Evolutionary conservation across 2,329 filamentous ascomycete genomes (phyloP).

Genomic region (Thielaviopsis punctulata): DNA sequence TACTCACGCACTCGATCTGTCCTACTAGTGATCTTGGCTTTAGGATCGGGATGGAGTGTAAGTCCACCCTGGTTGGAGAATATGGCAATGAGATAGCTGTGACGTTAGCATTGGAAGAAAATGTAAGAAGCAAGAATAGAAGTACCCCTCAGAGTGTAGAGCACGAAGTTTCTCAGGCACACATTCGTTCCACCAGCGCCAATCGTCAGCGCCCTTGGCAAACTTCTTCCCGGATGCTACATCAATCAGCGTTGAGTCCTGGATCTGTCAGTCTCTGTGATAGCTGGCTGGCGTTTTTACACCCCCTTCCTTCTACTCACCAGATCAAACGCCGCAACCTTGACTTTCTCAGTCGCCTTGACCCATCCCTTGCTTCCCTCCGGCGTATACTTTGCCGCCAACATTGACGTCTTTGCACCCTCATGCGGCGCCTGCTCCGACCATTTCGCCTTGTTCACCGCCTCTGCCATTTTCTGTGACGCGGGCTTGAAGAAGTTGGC

Average conservation of each 20-base stretch:
- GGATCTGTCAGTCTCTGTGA: background rate
- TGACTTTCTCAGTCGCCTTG: constrained; percentile 25
- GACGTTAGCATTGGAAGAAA: constrained; percentile 2
- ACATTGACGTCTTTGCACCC: constrained; percentile 37
- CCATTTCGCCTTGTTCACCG: constrained; percentile 32
- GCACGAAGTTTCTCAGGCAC: constrained; percentile 52
- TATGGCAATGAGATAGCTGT: constrained; percentile 57
- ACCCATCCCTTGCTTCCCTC: constrained; percentile 19
- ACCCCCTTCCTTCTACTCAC: constrained; percentile 21
- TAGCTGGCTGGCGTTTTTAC: no score
- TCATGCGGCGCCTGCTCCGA: constrained; percentile 39
- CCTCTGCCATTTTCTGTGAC: constrained; percentile 52
- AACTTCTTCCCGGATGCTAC: constrained; percentile 71
- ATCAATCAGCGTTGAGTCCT: constrained; percentile 78
- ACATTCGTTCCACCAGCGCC: constrained; percentile 78
- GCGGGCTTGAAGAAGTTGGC: constrained; percentile 75
- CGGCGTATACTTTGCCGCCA: constrained; percentile 56
- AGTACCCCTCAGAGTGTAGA: constrained; percentile 53
- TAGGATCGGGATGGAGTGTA: constrained; percentile 55
- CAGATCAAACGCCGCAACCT: constrained; percentile 56
- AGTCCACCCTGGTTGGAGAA: constrained; percentile 83
- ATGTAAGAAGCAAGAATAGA: background rate
- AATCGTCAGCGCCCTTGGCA: constrained; percentile 53
- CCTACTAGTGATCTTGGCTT: constrained; percentile 41
- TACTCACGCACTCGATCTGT: constrained; percentile 57